These are phyloP conservation scores for Coprinopsis cinerea DNA, from an alignment of 768 basidiomycete genomes.

Conservation along the genomic window DNA sequence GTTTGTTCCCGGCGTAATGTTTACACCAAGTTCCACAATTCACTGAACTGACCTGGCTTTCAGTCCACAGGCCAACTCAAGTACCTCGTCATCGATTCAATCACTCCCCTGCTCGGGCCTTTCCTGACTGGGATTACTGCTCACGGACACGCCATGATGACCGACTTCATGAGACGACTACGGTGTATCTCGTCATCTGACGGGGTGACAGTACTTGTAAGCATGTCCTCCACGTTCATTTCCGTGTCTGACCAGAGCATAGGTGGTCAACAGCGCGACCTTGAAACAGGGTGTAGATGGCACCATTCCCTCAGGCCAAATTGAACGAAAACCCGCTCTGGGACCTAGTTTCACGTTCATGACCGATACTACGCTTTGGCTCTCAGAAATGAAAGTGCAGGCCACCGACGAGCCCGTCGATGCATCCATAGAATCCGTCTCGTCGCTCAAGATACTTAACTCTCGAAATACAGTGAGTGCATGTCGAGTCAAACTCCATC, in stretches of 20 bases:
- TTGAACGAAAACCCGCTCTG: constrained; percentile 58
- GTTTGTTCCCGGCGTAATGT: constrained; percentile 17
- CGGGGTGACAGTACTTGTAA: constrained; percentile 48
- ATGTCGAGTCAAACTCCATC: not conserved
- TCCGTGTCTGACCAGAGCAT: constrained; percentile 2
- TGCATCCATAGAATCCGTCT: not conserved
- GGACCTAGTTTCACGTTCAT: constrained; percentile 72
- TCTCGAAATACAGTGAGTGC: constrained; percentile 2
- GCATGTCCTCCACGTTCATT: constrained; percentile 16
- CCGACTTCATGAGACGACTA: constrained; percentile 61
- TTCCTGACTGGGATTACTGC: constrained; percentile 59
- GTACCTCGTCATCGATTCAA: constrained; percentile 57
- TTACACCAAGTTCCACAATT: not conserved
- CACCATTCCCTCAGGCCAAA: constrained; percentile 11
- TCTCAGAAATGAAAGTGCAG: constrained; percentile 26
- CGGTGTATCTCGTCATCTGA: constrained; percentile 40
- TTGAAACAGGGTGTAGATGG: constrained; percentile 15
- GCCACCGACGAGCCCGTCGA: not conserved
- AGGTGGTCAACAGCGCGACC: constrained; percentile 63
- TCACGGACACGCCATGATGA: constrained; percentile 74
- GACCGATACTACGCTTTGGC: constrained; percentile 72
- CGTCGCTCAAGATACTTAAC: not conserved
- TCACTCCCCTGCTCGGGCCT: constrained; percentile 61
- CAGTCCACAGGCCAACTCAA: constrained; percentile 17
- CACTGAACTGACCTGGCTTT: not conserved